These are phyloP conservation scores for Capronia epimyces DNA, from an alignment of 2,329 filamentous ascomycete species.

Conservation along the genomic window DNA sequence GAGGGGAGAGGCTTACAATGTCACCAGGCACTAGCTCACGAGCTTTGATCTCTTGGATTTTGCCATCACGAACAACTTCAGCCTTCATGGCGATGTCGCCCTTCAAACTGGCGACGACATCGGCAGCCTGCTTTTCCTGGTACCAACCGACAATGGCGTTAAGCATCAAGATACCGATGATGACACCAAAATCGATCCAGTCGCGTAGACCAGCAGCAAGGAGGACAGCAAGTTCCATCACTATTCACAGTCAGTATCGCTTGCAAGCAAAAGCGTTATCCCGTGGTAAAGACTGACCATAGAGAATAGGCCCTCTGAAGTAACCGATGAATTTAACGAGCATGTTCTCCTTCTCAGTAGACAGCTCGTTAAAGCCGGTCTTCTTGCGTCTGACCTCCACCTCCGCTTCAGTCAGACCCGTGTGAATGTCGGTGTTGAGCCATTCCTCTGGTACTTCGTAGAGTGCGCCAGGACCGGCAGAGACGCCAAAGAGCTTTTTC, in stretches of 20 bases:
- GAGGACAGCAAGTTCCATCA: constrained; percentile 72
- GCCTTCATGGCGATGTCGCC: constrained; percentile 74
- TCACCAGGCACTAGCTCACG: constrained; percentile 71
- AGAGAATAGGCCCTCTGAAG: constrained; percentile 71
- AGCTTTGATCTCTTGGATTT: constrained; percentile 63
- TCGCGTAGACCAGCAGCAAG: constrained; percentile 68
- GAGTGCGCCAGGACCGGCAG: constrained; percentile 30
- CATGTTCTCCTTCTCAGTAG: constrained; percentile 69
- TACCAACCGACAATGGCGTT: constrained; percentile 76
- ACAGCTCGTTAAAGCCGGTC: constrained; percentile 66
- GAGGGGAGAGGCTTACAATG: constrained; percentile 51
- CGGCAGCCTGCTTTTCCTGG: constrained; percentile 73
- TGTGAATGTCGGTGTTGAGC: constrained; percentile 62
- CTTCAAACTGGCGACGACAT: constrained; percentile 68
- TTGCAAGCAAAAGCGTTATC: no score
- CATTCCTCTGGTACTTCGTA: constrained; percentile 59
- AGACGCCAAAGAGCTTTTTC: constrained; percentile 48
- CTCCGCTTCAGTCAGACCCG: constrained; percentile 55
- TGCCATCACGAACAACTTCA: constrained; percentile 61
- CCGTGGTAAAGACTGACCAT: constrained; percentile 53
- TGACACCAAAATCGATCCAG: constrained; percentile 74
- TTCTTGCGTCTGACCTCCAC: constrained; percentile 61
- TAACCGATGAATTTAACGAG: constrained; percentile 69
- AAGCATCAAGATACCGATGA: constrained; percentile 67
- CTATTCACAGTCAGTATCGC: constrained; percentile 36